Evolutionary conservation across 148 eudicot species (phyloP).

Genomic region (Vaccinium myrtillus): DNA sequence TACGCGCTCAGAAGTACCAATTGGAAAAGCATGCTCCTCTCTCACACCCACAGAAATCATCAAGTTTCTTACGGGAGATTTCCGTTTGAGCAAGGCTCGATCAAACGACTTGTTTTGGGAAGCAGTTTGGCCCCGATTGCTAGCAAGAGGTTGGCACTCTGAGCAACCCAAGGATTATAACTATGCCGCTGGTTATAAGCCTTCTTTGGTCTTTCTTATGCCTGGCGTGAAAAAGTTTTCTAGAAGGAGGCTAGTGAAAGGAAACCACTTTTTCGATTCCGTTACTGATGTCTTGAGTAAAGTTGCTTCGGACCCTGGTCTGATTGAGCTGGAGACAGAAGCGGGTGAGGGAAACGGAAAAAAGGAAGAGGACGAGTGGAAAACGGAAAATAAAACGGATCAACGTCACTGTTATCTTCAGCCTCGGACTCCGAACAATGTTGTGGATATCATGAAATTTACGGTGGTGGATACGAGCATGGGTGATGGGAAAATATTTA

Average conservation of each 20-base stretch:
- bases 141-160: slow-evolving; percentile 93
- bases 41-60: slow-evolving; percentile 66
- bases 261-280: slow-evolving; percentile 78
- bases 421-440: slow-evolving; percentile 37
- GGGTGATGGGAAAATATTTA: slow-evolving; percentile 26
- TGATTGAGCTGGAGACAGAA: slow-evolving; percentile 58
- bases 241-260: slow-evolving; percentile 62
- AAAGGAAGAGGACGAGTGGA: slow-evolving; percentile 39
- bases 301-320: slow-evolving; percentile 62
- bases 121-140: slow-evolving; percentile 96
- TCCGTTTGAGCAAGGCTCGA: slow-evolving; percentile 76
- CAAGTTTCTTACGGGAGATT: slow-evolving; percentile 68
- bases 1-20: slow-evolving; percentile 52
- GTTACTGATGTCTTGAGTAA: slow-evolving; percentile 64
- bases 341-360: slow-evolving; percentile 21
- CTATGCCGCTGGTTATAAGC: slow-evolving; percentile 37
- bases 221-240: slow-evolving; percentile 78
- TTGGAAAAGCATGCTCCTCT: slow-evolving; percentile 69
- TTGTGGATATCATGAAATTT: slow-evolving; percentile 24
- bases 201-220: slow-evolving; percentile 66
- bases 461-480: slow-evolving; percentile 46
- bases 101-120: slow-evolving; percentile 92
- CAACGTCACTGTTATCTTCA: slow-evolving; percentile 40
- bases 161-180: slow-evolving; percentile 56
- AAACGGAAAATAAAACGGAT: slow-evolving; percentile 24